Evolutionary conservation across 192 early-diverging fungal species (phyloP).

Genomic region (Radiomyces spectabilis): DNA sequence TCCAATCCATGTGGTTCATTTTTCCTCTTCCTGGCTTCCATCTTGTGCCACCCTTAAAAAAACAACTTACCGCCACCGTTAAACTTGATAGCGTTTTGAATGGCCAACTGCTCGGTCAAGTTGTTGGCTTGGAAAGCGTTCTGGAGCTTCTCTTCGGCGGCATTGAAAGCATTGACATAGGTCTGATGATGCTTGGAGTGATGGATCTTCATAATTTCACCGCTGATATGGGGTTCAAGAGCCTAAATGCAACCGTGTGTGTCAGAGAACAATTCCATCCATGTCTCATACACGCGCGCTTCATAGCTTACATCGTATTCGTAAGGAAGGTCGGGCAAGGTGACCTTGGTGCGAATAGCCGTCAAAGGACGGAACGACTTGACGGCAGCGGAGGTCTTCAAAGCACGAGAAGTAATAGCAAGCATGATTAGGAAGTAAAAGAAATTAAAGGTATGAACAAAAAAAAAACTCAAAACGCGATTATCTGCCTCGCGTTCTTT

Average conservation of each 20-base stretch:
- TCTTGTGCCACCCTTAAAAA: constrained; percentile 8
- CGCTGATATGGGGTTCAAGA: constrained; percentile 89
- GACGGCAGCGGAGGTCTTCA: constrained; percentile 15
- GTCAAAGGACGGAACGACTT: constrained; percentile 20
- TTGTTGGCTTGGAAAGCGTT: constrained; percentile 64
- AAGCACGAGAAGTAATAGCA: constrained; percentile 27
- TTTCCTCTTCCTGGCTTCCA: not conserved
- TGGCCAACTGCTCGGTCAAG: constrained; percentile 59
- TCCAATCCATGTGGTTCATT: no score
- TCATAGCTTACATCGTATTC: constrained; percentile 55
- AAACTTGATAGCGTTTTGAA: constrained; percentile 83
- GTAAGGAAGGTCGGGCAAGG: constrained; percentile 84
- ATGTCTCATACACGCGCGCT: not conserved
- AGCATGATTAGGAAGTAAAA: constrained; percentile 13
- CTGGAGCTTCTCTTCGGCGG: constrained; percentile 86
- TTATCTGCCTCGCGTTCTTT: no score
- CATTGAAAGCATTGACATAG: constrained; percentile 83
- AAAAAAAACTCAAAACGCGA: constrained; percentile 1
- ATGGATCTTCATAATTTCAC: constrained; percentile 93
- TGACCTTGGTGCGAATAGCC: constrained; percentile 54
- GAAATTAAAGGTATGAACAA: not conserved
- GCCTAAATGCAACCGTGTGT: constrained; percentile 42
- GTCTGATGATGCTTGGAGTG: constrained; percentile 93
- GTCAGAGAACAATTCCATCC: not conserved
- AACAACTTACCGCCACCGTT: constrained; percentile 75